Evolutionary conservation across 371 early-diverging fungal genomes (phyloP), one percentile per base, ranked within the genome.

Genomic region (Apophysomyces sp.): DNA sequence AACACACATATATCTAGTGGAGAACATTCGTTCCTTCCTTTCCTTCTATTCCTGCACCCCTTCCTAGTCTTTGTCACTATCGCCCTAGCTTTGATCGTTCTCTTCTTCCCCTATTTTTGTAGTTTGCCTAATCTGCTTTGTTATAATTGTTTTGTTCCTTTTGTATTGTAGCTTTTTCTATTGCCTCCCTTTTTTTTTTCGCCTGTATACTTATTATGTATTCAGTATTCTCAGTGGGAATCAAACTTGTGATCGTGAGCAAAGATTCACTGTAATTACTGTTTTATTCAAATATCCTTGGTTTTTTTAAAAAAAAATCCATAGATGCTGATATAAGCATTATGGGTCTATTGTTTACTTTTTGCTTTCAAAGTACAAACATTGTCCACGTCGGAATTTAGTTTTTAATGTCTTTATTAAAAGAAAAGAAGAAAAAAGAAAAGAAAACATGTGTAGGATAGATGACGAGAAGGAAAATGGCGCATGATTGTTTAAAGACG

Each of bases 401-500:
- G n/a, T n/a, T n/a, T n/a, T n/a, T n/a, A n/a, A n/a, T n/a, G n/a
- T n/a, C n/a, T n/a, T n/a, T n/a, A n/a, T n/a, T n/a, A n/a, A n/a
- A n/a, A n/a, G n/a, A n/a, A n/a, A n/a, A n/a, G n/a, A n/a, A n/a
- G n/a, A n/a, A n/a, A n/a, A n/a, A n/a, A n/a, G n/a, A n/a, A n/a
- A n/a, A n/a, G n/a, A n/a, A n/a, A n/a, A n/a, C n/a, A n/a, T n/a
- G n/a, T n/a, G n/a, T n/a, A n/a, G n/a, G n/a, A n/a, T n/a, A n/a
- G n/a, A n/a, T n/a, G n/a, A n/a, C n/a, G n/a, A n/a, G n/a, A n/a
- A n/a, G n/a, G n/a, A n/a, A n/a, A n/a, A n/a, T n/a, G n/a, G n/a
- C n/a, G n/a, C n/a, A n/a, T n/a, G n/a, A n/a, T n/a, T n/a, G 24
- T 70, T 70, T 70, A 70, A 58, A 70, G 55, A 40, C 66, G 71